Evolutionary conservation across 352 stramenopile species (phyloP), one percentile per base, ranked within the genome.

Genomic region (Phytophthora colocasiae): DNA sequence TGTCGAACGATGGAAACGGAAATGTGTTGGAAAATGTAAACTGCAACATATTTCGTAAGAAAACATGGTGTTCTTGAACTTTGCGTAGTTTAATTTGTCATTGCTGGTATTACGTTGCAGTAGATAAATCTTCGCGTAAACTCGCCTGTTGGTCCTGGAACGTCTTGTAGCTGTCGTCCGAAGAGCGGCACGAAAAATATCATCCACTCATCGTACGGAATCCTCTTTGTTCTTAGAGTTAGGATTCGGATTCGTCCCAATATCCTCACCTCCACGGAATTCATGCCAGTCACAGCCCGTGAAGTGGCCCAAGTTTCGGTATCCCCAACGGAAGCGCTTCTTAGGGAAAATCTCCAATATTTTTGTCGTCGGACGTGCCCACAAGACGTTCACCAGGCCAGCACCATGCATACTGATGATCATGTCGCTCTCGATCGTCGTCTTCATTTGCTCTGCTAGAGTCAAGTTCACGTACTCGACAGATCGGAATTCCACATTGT

Each of bases 351-450:
- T 93, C 63, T 95, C 87, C 19, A 95, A 19, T 9, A 95, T 66
- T 6, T 72, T 69, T 19, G 81, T 89, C 58, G 63, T 55, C 0
- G 82, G 82, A 5, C 75, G 73, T 11, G 82, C 60, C 81, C 85
- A 95, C 0, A 90, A 17, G 0, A 93, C 77, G 46, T 95, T 95
- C 3, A 92, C 83, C 50, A 95, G 78, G 17, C 87, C 87, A 17
- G 87, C 87, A 43, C 87, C 87, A 55, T 95, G 87, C 87, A 93
- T 95, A 7, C 85, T 77, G 45, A 95, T 85, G 19, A 95, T 82
- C 32, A 95, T 75, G 55, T 92, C 85, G 46, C 85, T 93, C 14
- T 84, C 66, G 6, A 87, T 62, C 22, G 86, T 84, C 19, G 78
- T 67, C 5, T 58, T 58, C 75, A 95, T 95, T 60, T 95, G 87